phyloP scores from a whole-genome alignment of 495 filamentous ascomycete genomes.

The Oidiodendron maius region DNA sequence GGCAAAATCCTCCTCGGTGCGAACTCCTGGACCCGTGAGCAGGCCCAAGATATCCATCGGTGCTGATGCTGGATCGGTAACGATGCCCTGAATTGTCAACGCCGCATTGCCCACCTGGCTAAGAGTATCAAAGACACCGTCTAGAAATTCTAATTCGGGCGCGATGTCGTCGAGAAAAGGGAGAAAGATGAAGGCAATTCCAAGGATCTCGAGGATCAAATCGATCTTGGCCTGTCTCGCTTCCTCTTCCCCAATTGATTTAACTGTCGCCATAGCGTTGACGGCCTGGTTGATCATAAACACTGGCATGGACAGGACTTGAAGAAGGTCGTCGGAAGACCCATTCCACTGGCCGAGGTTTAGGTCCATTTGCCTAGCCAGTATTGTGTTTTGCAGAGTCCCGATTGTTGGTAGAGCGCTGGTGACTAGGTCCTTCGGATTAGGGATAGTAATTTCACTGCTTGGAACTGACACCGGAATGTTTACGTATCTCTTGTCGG shows the following conservation, averaged over 20 bases:
- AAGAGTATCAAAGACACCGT: conserved; percentile 4
- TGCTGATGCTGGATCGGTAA: conserved; percentile 16
- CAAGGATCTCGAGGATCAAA: conserved; percentile 19
- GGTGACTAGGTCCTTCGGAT: conserved; percentile 18
- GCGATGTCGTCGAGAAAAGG: conserved; percentile 17
- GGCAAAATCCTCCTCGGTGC: conserved; percentile 6
- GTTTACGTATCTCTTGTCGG: conserved; percentile 5
- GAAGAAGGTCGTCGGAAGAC: conserved; percentile 6
- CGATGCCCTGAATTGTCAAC: conserved; percentile 17
- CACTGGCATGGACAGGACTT: conserved; percentile 17
- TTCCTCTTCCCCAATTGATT: conserved; percentile 16
- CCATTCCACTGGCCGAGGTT: conserved; percentile 2
- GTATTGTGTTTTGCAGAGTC: conserved; percentile 12
- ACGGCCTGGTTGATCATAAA: conserved; percentile 20
- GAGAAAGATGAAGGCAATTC: conserved; percentile 15
- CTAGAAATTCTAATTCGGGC: conserved; percentile 3
- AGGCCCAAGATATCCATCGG: conserved; percentile 16
- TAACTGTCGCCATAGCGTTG: conserved; percentile 15
- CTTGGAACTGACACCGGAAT: conserved; percentile 4
- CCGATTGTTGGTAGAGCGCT: conserved; percentile 3
- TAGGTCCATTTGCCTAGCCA: conserved; percentile 7
- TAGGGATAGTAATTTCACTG: conserved; percentile 6
- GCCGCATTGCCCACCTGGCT: conserved; percentile 12
- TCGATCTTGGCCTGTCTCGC: conserved; percentile 12
- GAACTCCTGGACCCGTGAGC: neutral